Base-by-base conservation (phyloP, 257 asterid genomes). In the Solanum acaule region DNA sequence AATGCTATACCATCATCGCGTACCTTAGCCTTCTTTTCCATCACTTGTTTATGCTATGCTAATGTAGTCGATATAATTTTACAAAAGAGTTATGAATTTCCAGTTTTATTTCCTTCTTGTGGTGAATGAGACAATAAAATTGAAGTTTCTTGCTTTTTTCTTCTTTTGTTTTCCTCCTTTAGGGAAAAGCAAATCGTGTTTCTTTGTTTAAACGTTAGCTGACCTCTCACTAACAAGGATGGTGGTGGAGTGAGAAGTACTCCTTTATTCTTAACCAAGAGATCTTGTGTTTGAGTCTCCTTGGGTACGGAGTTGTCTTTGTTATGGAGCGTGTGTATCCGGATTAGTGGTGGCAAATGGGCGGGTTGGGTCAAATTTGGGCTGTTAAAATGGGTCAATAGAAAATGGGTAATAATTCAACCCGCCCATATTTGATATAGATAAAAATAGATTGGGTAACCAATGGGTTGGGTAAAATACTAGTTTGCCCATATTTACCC, bases 191-290 rank as follows among this genome's bases (percentile, higher is more conserved):
- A 42, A 42, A 78, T 8, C 10, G 37, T 42, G 38, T 23, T 78
- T 42, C 37, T 42, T 78, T 25, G 37, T 42, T 42, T 78, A 8
- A 25, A 42, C n/a, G 25, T 42, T 42, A 25, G 37, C 65, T 56
- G 25, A 56, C 1, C 65, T 56, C 65, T 56, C 65, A 52, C 23
- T 0, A 16, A 16, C 3, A 0, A 52, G 0, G n/a, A 4, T 16
- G 0, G 63, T 16, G 10, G 4, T 52, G 0, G n/a, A 6, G 63
- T 52, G 3, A 0, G 0, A 52, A 16, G 0, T 52, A 52, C n/a
- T 52, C n/a, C 0, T 52, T 52, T 1, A 52, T 52, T 52, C 10
- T 16, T 49, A 49, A 49, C 2, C 22, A 49, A 49, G 8, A 49
- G 61, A 8, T 49, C 1, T 49, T 44, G 18, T 44, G 52, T 49